Conservation (phyloP, 2,329 filamentous ascomycete species). For the Clarireedia hainanense region DNA sequence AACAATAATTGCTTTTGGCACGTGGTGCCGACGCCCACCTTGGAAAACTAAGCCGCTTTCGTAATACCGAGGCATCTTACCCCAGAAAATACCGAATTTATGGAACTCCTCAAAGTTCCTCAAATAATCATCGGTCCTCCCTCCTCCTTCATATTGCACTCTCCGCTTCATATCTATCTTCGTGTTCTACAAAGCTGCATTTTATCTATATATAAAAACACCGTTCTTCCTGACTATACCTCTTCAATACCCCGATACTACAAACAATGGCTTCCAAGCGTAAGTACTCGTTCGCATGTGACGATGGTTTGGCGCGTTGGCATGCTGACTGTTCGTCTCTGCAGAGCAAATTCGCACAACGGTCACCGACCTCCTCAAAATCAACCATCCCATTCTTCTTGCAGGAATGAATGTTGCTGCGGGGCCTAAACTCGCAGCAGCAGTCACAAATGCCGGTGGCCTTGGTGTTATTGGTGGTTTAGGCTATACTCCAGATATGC, state of each 20-base stretch:
- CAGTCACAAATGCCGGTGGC: constrained; percentile 93
- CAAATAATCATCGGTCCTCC: constrained; percentile 7
- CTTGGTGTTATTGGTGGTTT: constrained; percentile 94
- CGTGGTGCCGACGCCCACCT: too few species aligned
- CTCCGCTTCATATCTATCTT: constrained; percentile 1
- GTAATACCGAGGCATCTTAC: constrained; percentile 24
- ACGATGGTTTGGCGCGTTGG: neutral
- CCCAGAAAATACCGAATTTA: constrained; percentile 17
- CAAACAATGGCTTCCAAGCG: constrained; percentile 67
- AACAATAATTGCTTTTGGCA: too few species aligned
- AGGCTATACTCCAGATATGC: constrained; percentile 95
- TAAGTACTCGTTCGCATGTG: constrained; percentile 41
- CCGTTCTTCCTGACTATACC: neutral
- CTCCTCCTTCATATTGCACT: neutral
- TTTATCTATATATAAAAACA: neutral
- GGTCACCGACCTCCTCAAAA: constrained; percentile 92
- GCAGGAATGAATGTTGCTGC: constrained; percentile 99
- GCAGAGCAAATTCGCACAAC: constrained; percentile 84
- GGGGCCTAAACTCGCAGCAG: constrained; percentile 89
- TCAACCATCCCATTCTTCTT: constrained; percentile 91
- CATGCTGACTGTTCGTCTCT: constrained; percentile 10
- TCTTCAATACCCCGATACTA: constrained; percentile 21
- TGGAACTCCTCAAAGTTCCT: neutral
- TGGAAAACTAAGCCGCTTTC: too few species aligned
- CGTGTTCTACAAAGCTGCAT: neutral